phyloP scores from a whole-genome alignment of 2,329 filamentous ascomycete species.

The Monilinia fructigena region DNA sequence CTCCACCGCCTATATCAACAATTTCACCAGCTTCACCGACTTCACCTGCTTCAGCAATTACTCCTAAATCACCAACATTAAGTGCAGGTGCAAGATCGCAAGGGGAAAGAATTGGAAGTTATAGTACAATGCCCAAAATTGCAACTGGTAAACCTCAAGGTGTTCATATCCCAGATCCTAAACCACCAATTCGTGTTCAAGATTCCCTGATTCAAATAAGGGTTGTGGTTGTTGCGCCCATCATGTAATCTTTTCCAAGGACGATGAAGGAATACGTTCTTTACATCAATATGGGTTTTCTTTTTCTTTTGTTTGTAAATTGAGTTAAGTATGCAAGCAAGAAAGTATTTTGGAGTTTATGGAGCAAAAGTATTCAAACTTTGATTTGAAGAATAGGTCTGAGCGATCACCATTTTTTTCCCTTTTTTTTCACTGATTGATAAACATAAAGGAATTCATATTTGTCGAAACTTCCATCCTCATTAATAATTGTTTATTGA shows the following conservation, averaged over 20 bases:
- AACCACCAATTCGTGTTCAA: conserved; percentile 51
- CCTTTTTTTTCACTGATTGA: conserved; percentile 3
- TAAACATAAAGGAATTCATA: conserved; percentile 16
- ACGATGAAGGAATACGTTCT: conserved; percentile 12
- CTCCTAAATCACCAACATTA: conserved; percentile 49
- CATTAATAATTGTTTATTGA: conserved; percentile 18
- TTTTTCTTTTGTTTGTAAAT: conserved; percentile 16
- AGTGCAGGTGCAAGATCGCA: conserved; percentile 46
- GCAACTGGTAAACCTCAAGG: conserved; percentile 43
- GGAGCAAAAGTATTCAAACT: conserved; percentile 11
- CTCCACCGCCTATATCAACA: neutral
- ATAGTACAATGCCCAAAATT: conserved; percentile 48
- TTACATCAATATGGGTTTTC: conserved; percentile 3
- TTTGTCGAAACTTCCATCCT: conserved; percentile 12
- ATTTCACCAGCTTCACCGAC: neutral
- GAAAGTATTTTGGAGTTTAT: conserved; percentile 16
- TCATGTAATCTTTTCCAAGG: conserved; percentile 44
- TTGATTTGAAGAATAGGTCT: conserved; percentile 18
- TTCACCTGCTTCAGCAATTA: neutral
- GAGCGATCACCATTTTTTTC: conserved; percentile 13
- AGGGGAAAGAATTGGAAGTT: conserved; percentile 46
- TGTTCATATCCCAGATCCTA: conserved; percentile 33
- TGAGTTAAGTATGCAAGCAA: conserved; percentile 11
- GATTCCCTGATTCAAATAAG: conserved; percentile 53
- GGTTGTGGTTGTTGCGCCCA: conserved; percentile 51